phyloP scores from a whole-genome alignment of 352 stramenopile genomes.

The Globisporangium paroecandrum region DNA sequence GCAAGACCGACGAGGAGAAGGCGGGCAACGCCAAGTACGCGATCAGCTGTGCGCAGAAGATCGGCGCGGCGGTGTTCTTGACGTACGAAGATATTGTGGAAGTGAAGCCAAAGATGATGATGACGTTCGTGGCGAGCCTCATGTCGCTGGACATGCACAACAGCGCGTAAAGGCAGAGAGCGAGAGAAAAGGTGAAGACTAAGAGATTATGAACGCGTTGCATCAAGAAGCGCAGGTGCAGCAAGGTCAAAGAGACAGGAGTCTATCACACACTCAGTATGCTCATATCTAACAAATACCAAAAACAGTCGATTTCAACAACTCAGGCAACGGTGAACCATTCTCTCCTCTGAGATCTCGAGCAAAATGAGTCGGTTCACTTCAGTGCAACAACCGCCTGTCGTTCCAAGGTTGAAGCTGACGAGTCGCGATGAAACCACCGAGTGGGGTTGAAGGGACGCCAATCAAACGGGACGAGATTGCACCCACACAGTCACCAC shows the following conservation, averaged over 20 bases:
- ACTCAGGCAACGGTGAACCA: background rate
- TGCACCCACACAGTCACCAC: too few species aligned
- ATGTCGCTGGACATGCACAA: constrained; percentile 82
- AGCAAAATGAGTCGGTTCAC: background rate
- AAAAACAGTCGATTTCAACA: background rate
- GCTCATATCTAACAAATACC: background rate
- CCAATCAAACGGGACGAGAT: too few species aligned
- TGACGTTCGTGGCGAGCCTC: constrained; percentile 85
- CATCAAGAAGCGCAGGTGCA: background rate
- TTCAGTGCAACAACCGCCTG: background rate
- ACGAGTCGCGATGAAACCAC: background rate
- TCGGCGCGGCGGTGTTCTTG: constrained; percentile 90
- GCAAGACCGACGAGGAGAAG: constrained; percentile 77
- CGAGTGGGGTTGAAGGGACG: background rate
- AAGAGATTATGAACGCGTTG: background rate
- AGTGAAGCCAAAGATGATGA: constrained; percentile 93
- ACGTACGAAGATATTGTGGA: constrained; percentile 94
- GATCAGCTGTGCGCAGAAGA: constrained; percentile 92
- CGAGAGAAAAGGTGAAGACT: background rate
- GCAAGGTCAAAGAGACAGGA: background rate
- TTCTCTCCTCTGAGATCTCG: background rate
- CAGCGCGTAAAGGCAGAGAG: constrained; percentile 11
- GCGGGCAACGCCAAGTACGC: constrained; percentile 90
- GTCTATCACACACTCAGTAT: background rate
- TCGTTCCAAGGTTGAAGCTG: background rate